These are phyloP conservation scores for Pisolithus marmoratus DNA, from an alignment of 768 basidiomycete genomes.

Conservation along the genomic window DNA sequence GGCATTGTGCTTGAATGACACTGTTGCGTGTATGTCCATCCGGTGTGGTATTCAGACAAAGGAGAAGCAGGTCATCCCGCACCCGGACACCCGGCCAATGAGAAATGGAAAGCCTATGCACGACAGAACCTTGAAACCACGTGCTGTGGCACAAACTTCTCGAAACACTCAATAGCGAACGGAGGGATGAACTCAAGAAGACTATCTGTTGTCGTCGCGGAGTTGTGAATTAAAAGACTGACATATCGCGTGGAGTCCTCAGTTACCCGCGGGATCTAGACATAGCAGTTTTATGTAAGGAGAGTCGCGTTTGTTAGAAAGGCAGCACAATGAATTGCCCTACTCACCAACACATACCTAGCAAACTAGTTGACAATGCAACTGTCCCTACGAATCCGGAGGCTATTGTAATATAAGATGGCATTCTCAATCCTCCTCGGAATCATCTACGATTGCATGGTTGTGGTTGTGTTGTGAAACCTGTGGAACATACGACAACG, in stretches of 20 bases:
- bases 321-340: too few relatives aligned
- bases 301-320: too few relatives aligned
- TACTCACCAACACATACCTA: neutral
- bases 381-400: neutral
- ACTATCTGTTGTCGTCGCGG: too few relatives aligned
- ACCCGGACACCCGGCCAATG: neutral
- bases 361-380: too few relatives aligned
- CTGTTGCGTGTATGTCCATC: neutral
- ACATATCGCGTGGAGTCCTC: neutral
- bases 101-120: neutral
- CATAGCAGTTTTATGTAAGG: too few relatives aligned
- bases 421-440: constrained; percentile 26
- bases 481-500: neutral
- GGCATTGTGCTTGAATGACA: constrained; percentile 2
- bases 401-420: neutral
- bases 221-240: neutral
- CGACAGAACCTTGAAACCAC: constrained; percentile 1
- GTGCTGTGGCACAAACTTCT: neutral
- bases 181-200: neutral
- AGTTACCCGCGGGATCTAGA: too few relatives aligned
- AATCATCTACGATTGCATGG: constrained; percentile 32
- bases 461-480: constrained; percentile 2
- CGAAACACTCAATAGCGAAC: neutral
- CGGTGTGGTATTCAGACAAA: constrained; percentile 2
- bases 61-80: neutral